A percentile compares a stretch with the other conserved stretches of the same genome.
phyloP scores from a whole-genome alignment of 495 filamentous ascomycete genomes.

The Neurospora sp. region DNA sequence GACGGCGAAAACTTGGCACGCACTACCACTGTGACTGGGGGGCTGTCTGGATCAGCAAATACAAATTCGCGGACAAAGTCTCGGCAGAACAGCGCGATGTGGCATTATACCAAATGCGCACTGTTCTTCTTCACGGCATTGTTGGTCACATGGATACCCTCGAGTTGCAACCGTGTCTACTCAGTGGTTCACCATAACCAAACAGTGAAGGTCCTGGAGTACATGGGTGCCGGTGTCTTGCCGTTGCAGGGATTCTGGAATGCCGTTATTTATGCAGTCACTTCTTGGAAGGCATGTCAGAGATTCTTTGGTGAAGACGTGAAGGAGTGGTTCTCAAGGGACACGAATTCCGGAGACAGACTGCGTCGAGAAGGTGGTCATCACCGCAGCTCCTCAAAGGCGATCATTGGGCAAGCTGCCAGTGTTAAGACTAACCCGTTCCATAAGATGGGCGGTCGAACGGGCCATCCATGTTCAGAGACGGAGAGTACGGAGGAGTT shows the following conservation, averaged over 20 bases:
- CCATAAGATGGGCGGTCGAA: not conserved
- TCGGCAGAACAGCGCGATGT: slow-evolving; percentile 43
- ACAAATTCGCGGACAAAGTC: slow-evolving; percentile 1
- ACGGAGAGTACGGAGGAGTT: not conserved
- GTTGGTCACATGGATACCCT: slow-evolving; percentile 79
- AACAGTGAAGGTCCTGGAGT: slow-evolving; percentile 51
- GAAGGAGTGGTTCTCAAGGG: not conserved
- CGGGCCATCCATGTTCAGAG: not conserved
- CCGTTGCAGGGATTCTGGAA: slow-evolving; percentile 89
- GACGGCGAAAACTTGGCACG: not conserved
- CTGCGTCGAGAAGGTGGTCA: not conserved
- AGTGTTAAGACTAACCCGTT: not conserved
- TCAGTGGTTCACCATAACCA: slow-evolving; percentile 46
- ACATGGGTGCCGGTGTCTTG: slow-evolving; percentile 62
- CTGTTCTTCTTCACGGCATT: slow-evolving; percentile 80
- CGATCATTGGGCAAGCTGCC: not conserved
- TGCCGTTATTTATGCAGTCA: slow-evolving; percentile 65
- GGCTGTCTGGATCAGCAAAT: slow-evolving; percentile 9
- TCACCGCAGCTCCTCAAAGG: not conserved
- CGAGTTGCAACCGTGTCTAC: slow-evolving; percentile 69
- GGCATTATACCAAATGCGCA: slow-evolving; percentile 74
- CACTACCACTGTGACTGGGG: not conserved
- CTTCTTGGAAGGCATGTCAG: slow-evolving; percentile 42
- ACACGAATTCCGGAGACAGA: not conserved
- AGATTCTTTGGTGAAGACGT: not conserved